Evolutionary conservation across 495 filamentous ascomycete species (phyloP), one percentile per base, ranked within the genome.

Genomic region (Chaetomium cochliodes): DNA sequence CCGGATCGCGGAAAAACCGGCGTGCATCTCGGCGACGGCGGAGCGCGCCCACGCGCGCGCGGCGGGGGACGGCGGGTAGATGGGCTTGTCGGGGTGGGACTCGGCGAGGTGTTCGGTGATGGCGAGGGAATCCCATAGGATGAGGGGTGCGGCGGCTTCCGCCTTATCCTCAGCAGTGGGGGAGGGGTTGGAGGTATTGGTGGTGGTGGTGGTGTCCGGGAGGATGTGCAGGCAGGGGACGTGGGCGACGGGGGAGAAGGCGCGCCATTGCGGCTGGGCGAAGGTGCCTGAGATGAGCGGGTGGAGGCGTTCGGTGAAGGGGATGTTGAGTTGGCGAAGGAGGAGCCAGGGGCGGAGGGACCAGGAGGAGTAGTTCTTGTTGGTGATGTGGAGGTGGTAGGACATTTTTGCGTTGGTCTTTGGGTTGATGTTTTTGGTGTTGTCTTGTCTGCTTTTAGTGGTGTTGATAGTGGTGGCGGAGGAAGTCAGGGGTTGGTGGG

Each of bases 101-200:
- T 85, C 83, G 22, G 82, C 80, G 13, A 87, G 76, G 66, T 80
- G 81, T 60, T 85, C 82, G 72, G 75, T 73, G 63, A 86, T 86
- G 60, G 84, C 74, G 22, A 86, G 76, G 20, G 83, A 84, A 60
- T 86, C 84, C 56, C 70, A 74, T 46, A 86, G 73, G 12, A 74
- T 20, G 46, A 72, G 26, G 12, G 41, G 13, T 44, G 2, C 15
- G 33, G 33, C 5, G 33, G 33, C n/a, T n/a, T n/a, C n/a, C n/a
- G n/a, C n/a, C n/a, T 30, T 30, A 30, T 30, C 28, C n/a, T n/a
- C n/a, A 33, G 30, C 30, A 8, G 33, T 6, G 33, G 33, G 8
- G 5, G 33, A n/a, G 42, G 13, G 5, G 42, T 18, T 46, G 42
- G 1, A n/a, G 42, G 13, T 46, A 15, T 1, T 46, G 42, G 22